Evolutionary conservation across 305 asterid species (phyloP), one percentile per base, ranked within the genome.

Genomic region (Fraxinus paxiana): DNA sequence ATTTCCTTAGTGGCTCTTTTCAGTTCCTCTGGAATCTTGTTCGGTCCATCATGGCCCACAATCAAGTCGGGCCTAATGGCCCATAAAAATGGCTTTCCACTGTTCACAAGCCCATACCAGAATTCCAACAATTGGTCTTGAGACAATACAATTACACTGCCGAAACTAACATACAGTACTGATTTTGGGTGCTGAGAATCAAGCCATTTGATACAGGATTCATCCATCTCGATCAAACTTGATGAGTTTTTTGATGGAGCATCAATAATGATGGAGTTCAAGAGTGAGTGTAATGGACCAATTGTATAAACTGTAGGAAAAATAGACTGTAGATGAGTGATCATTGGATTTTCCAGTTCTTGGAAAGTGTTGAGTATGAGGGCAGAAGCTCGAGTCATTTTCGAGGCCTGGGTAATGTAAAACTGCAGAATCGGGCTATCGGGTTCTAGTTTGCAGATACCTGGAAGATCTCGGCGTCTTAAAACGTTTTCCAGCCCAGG

Each of bases 301-400:
- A 88, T 76, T 67, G 91, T 75, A 73, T 88, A 86, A 24, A 86
- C 87, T 1, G 83, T 20, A 33, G 91, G 87, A 83, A 82, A 86
- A 33, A 86, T 81, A 4, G 91, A 84, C 30, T 24, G 65, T 38
- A 88, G 89, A 59, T 65, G 89, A 24, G 85, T 61, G 72, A 88
- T 37, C 0, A 81, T 30, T 0, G 89, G 85, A 28, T 77, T 75
- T 70, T 88, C 91, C 6, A 86, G 89, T 28, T 83, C 84, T 34
- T 88, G 84, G 22, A 86, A 86, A 2, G 91, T 86, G 82, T 88
- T 84, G 79, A 88, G 88, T 71, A 88, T 84, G 63, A 88, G 84
- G 9, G 88, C 88, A 2, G 89, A 86, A 35, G 91, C 91, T n/a
- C 72, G 76, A 6, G 75, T 76, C 87, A 84, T 82, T 37, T 81